These are phyloP conservation scores for Collybia mongolica DNA, from an alignment of 768 basidiomycete genomes.

Conservation along the genomic window DNA sequence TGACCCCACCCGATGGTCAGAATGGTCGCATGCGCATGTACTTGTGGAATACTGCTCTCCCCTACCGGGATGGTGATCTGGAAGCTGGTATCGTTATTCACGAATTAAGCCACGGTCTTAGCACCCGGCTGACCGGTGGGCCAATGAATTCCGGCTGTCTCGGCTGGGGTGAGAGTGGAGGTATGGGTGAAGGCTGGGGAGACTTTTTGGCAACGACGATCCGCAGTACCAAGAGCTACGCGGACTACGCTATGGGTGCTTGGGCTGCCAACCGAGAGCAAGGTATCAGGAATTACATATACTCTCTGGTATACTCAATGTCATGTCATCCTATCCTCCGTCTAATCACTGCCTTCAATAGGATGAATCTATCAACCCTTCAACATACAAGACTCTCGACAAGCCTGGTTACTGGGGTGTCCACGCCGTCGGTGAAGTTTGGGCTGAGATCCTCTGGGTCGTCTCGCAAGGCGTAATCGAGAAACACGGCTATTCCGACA, in stretches of 20 bases:
- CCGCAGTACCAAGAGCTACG: conserved; percentile 70
- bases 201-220: conserved; percentile 89
- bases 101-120: conserved; percentile 85
- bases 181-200: conserved; percentile 99
- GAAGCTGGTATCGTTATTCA: conserved; percentile 98
- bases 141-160: conserved; percentile 91
- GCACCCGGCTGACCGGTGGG: conserved; percentile 93
- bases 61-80: conserved; percentile 92
- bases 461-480: conserved; percentile 70
- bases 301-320: conserved; percentile 56
- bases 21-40: conserved; percentile 96
- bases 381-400: conserved; percentile 93
- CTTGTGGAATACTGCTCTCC: conserved; percentile 88
- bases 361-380: conserved; percentile 77
- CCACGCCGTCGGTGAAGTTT: conserved; percentile 91
- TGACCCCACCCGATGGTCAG: conserved; percentile 82
- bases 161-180: conserved; percentile 94
- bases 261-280: conserved; percentile 82
- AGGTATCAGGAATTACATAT: conserved; percentile 88
- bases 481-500: conserved; percentile 79
- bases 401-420: conserved; percentile 94
- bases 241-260: conserved; percentile 87
- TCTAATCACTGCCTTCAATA: conserved; percentile 14
- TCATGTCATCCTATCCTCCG: not conserved
- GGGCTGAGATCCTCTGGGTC: conserved; percentile 91